phyloP scores from a whole-genome alignment of 2,329 filamentous ascomycete genomes.

The Hymenoscyphus scutula region DNA sequence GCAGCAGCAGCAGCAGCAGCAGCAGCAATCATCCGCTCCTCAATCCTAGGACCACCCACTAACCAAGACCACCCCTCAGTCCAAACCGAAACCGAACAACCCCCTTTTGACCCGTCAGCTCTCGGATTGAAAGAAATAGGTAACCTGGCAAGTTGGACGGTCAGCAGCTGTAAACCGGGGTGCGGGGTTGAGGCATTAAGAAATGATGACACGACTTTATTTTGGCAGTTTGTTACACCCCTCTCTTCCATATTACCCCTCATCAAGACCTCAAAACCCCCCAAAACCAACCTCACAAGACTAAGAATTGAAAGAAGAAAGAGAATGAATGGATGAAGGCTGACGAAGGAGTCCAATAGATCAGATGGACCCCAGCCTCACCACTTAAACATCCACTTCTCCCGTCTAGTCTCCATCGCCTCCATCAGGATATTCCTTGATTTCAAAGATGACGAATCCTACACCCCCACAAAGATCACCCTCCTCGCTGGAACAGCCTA shows the following conservation, averaged over 20 bases:
- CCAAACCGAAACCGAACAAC: constrained; percentile 36
- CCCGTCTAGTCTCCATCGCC: constrained; percentile 76
- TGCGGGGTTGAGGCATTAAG: constrained; percentile 75
- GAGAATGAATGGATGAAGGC: too few species aligned
- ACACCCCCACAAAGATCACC: constrained; percentile 89
- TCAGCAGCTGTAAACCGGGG: constrained; percentile 77
- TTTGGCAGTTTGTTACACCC: constrained; percentile 67
- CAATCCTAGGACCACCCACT: constrained; percentile 9
- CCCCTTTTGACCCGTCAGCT: constrained; percentile 49
- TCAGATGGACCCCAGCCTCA: constrained; percentile 85
- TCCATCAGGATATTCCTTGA: constrained; percentile 83
- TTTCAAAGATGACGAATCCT: constrained; percentile 90
- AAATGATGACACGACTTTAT: constrained; percentile 68
- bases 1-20: too few species aligned
- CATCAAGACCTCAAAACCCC: too few species aligned
- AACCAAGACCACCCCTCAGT: constrained; percentile 21
- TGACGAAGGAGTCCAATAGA: too few species aligned
- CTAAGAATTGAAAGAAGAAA: too few species aligned
- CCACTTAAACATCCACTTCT: constrained; percentile 79
- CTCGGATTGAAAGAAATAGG: constrained; percentile 75
- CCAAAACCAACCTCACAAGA: background rate
- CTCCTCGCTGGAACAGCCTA: constrained; percentile 88
- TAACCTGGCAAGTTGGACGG: constrained; percentile 78
- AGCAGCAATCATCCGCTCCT: constrained; percentile 5
- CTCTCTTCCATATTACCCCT: too few species aligned